Evolutionary conservation across 352 stramenopile species (phyloP).

Genomic region (Globisporangium acanthophoron): DNA sequence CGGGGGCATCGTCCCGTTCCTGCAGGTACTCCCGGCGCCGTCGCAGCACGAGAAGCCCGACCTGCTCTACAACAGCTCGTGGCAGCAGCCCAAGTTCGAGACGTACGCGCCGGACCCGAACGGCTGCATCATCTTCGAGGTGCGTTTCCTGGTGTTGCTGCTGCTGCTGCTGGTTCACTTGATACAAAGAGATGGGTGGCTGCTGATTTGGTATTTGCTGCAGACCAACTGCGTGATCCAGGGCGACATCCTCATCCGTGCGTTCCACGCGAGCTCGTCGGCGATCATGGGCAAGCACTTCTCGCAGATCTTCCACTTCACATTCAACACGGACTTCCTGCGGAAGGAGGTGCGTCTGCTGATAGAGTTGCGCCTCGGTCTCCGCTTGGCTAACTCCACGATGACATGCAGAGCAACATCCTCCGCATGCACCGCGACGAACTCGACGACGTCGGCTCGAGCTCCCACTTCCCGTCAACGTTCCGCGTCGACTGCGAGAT

Average conservation of each 20-base stretch:
- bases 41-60: conserved; percentile 52
- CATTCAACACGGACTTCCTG: conserved; percentile 81
- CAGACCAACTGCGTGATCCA: conserved; percentile 71
- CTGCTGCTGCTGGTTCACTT: background rate
- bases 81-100: conserved; percentile 57
- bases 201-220: background rate
- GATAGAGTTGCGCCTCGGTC: background rate
- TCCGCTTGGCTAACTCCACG: too few species aligned
- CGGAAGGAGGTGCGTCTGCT: conserved; percentile 47
- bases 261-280: conserved; percentile 68
- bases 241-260: conserved; percentile 60
- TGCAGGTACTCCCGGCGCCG: conserved; percentile 58
- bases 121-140: conserved; percentile 53
- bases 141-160: conserved; percentile 7
- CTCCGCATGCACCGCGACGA: conserved; percentile 51
- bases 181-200: background rate
- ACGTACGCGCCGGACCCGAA: conserved; percentile 47
- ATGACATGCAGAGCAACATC: conserved; percentile 23
- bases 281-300: conserved; percentile 77
- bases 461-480: conserved; percentile 41
- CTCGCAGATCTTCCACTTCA: conserved; percentile 84
- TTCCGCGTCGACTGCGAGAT: conserved; percentile 58
- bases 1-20: conserved; percentile 54
- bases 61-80: conserved; percentile 68
- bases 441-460: conserved; percentile 52